phyloP scores from a whole-genome alignment of 495 filamentous ascomycete genomes.

The Xylaria scruposa region DNA sequence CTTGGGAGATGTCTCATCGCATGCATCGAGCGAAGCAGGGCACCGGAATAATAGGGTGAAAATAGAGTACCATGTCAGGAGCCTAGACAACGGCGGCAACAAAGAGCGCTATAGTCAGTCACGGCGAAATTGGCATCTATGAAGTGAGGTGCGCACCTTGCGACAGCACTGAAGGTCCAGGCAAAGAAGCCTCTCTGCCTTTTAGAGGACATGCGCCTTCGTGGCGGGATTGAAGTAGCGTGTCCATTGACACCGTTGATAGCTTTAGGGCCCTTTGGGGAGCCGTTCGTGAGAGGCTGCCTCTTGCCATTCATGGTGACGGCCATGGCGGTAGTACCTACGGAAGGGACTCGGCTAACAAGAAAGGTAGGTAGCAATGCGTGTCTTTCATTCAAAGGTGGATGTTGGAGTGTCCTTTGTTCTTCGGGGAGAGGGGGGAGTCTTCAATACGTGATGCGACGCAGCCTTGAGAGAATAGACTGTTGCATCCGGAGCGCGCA shows the following conservation, averaged over 20 bases:
- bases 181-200: conserved; percentile 51
- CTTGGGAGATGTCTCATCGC: conserved; percentile 72
- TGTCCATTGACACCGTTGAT: conserved; percentile 20
- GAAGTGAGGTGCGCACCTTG: conserved; percentile 60
- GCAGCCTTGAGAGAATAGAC: background rate
- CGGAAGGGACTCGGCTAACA: conserved; percentile 5
- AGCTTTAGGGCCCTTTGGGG: conserved; percentile 39
- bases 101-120: conserved; percentile 16
- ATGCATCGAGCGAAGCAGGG: conserved; percentile 68
- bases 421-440: background rate
- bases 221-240: conserved; percentile 33
- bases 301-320: conserved; percentile 38
- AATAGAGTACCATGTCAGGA: conserved; percentile 85
- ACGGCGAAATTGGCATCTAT: background rate
- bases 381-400: background rate
- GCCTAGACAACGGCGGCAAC: conserved; percentile 51
- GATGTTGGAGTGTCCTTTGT: background rate
- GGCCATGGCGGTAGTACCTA: background rate
- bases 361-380: background rate
- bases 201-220: conserved; percentile 20
- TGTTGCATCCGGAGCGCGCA: conserved; percentile 24
- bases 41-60: conserved; percentile 82
- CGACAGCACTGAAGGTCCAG: conserved; percentile 61
- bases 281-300: conserved; percentile 40
- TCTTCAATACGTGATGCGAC: background rate